Evolutionary conservation across 345 rosid species (phyloP), one percentile per base, ranked within the genome.

Genomic region (Turnera subulata): DNA sequence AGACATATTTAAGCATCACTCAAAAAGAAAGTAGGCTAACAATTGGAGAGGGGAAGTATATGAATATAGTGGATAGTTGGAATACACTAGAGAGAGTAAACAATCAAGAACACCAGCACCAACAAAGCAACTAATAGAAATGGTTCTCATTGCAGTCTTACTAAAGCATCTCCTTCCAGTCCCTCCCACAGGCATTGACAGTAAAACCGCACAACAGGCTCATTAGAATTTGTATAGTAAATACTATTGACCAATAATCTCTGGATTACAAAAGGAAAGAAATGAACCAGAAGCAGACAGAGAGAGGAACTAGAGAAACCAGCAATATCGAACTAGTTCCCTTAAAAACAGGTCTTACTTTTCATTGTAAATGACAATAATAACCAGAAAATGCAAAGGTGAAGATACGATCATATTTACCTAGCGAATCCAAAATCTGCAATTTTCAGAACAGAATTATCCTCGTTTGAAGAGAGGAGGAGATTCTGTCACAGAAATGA

Each of bases 371-470:
- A 38, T 1, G 13, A 22, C 17, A 47, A 26, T 13, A 44, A 29
- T 43, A 23, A 5, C 15, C 6, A 16, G 40, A 20, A 50, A 50
- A 39, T 10, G 48, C n/a, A n/a, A 9, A 20, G 4, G 35, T 29
- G 59, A 62, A 40, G 19, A 59, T 53, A 61, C 47, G 17, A 50
- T 26, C 7, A 29, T 46, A 60, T 47, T 63, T 82, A 90, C 99
- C 99, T 90, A 52, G 99, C 99, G 81, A 94, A 94, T 75, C 99
- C 97, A 76, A 94, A 94, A 75, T 94, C 99, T 4, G 99, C 99
- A 68, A 94, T 90, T 88, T 88, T 94, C 76, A 94, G 65, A 65
- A 71, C 76, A 53, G 91, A 84, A 65, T 63, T 76, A 51, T 72
- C 59, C 23, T 81, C 89, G 56, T 69, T 85, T 58, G 84, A 71